A percentile compares a stretch with the other conserved stretches of the same genome.
Conservation (phyloP, 1,139 yeast genomes). For the Candida tetrigidarum region DNA sequence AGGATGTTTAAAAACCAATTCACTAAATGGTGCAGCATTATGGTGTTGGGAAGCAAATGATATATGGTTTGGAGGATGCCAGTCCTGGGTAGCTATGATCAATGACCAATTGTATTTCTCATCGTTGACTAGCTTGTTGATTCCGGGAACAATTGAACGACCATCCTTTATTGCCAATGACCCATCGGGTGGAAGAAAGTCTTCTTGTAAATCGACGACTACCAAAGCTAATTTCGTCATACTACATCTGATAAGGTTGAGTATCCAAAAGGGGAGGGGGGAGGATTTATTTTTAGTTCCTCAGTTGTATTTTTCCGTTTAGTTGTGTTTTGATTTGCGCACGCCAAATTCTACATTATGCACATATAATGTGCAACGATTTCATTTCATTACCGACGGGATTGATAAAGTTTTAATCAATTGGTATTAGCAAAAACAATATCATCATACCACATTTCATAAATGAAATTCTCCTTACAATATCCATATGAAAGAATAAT, state of each 20-base stretch:
- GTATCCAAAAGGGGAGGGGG: neutral
- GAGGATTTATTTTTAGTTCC: too few relatives aligned
- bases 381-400: too few relatives aligned
- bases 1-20: constrained; percentile 58
- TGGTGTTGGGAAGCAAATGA: constrained; percentile 86
- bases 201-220: constrained; percentile 83
- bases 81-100: constrained; percentile 79
- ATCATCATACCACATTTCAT: too few relatives aligned
- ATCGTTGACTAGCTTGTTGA: constrained; percentile 45
- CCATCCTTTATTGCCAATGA: constrained; percentile 75
- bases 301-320: too few relatives aligned
- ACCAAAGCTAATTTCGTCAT: constrained; percentile 53
- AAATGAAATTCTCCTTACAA: too few relatives aligned
- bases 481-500: too few relatives aligned
- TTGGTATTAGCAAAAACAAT: too few relatives aligned
- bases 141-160: constrained; percentile 54
- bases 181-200: constrained; percentile 80
- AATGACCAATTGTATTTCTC: constrained; percentile 55
- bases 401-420: too few relatives aligned
- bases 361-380: too few relatives aligned
- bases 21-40: constrained; percentile 54
- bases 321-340: too few relatives aligned
- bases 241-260: neutral
- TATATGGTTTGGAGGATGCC: constrained; percentile 82
- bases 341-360: too few relatives aligned